Conservation (phyloP, 495 filamentous ascomycete genomes). For the Tetracladium setigerum region DNA sequence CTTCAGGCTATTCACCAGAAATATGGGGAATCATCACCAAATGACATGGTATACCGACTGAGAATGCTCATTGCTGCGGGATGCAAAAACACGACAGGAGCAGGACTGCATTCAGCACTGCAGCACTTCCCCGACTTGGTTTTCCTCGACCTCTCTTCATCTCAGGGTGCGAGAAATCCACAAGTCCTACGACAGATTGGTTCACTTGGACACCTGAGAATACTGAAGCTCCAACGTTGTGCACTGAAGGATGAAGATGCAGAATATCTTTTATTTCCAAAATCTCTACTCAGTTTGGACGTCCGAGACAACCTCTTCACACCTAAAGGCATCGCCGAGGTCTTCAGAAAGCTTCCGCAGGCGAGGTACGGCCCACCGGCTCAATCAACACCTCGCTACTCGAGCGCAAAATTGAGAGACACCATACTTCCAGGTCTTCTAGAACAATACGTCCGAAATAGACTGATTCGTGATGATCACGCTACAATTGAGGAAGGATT, state of each 20-base stretch:
- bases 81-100: constrained; percentile 50
- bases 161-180: constrained; percentile 44
- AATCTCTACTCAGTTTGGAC: constrained; percentile 49
- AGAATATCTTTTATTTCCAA: constrained; percentile 43
- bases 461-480: constrained; percentile 8
- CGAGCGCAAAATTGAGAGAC: not conserved
- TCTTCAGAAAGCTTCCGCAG: constrained; percentile 28
- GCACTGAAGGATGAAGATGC: constrained; percentile 49
- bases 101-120: constrained; percentile 44
- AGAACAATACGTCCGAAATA: constrained; percentile 2
- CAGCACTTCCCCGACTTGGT: constrained; percentile 44
- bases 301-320: constrained; percentile 52
- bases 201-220: constrained; percentile 41
- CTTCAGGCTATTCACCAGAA: constrained; percentile 24
- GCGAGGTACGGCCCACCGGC: not conserved
- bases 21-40: not conserved
- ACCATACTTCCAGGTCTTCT: not conserved
- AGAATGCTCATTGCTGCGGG: constrained; percentile 49
- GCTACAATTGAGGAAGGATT: constrained; percentile 5
- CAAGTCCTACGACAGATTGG: constrained; percentile 37
- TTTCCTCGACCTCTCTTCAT: constrained; percentile 56
- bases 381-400: not conserved
- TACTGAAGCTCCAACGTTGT: constrained; percentile 51
- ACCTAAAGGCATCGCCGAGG: constrained; percentile 46
- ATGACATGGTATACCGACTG: constrained; percentile 27